Evolutionary conservation across 2,329 filamentous ascomycete genomes (phyloP).

Genomic region (Trichoderma lentiforme): DNA sequence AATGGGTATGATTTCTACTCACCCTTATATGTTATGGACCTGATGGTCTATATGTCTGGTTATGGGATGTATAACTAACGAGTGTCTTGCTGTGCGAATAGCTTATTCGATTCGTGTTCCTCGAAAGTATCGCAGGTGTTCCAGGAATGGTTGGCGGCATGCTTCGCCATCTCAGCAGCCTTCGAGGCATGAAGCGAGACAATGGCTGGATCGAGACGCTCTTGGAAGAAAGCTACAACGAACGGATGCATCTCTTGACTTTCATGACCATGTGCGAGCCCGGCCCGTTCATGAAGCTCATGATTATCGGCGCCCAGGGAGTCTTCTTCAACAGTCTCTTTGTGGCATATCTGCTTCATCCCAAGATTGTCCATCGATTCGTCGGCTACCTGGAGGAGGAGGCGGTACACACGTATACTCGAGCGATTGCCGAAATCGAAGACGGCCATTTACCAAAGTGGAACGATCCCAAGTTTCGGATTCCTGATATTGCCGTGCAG

Average conservation of each 20-base stretch:
- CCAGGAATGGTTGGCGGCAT: slow-evolving; percentile 97
- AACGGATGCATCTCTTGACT: slow-evolving; percentile 87
- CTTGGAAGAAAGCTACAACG: slow-evolving; percentile 86
- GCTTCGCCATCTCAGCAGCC: slow-evolving; percentile 80
- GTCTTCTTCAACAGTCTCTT: slow-evolving; percentile 97
- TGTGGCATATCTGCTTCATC: slow-evolving; percentile 79
- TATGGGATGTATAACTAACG: slow-evolving; percentile 9
- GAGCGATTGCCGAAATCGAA: slow-evolving; percentile 83
- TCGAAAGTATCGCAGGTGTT: slow-evolving; percentile 91
- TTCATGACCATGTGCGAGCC: slow-evolving; percentile 81
- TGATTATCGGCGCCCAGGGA: slow-evolving; percentile 89
- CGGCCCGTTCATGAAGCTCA: slow-evolving; percentile 83
- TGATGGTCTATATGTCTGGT: not conserved
- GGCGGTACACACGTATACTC: slow-evolving; percentile 91
- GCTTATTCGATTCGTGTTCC: slow-evolving; percentile 83
- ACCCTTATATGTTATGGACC: not conserved
- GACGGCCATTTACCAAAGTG: slow-evolving; percentile 79
- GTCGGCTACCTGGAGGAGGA: slow-evolving; percentile 97
- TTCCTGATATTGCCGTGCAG: slow-evolving; percentile 82
- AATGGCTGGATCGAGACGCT: slow-evolving; percentile 96
- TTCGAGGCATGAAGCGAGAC: slow-evolving; percentile 83
- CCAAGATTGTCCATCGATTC: slow-evolving; percentile 87
- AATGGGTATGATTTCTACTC: slow-evolving; percentile 59
- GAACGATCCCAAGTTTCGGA: slow-evolving; percentile 64
- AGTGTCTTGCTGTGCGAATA: slow-evolving; percentile 21